Evolutionary conservation across 768 basidiomycete species (phyloP).

Genomic region (Infundibulicybe gibba): DNA sequence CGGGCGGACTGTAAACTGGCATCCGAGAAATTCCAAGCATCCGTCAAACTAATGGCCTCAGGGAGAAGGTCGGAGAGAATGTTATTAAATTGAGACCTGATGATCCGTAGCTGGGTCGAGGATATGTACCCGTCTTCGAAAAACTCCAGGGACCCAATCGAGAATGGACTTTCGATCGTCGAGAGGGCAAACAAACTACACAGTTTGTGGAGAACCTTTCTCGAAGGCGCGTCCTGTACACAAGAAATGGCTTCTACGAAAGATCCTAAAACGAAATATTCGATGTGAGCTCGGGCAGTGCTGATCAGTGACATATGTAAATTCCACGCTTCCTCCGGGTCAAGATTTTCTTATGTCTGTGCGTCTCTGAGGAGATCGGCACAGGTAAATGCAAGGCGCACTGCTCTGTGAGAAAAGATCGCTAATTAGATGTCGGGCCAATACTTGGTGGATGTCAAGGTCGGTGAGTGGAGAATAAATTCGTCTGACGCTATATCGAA

Average conservation of each 20-base stretch:
- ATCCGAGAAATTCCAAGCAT: slow-evolving; percentile 22
- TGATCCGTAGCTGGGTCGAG: slow-evolving; percentile 7
- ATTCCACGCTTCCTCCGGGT: slow-evolving; percentile 18
- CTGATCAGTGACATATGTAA: slow-evolving; percentile 16
- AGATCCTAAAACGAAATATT: slow-evolving; percentile 13
- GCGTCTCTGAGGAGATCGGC: slow-evolving; percentile 7
- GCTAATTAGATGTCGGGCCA: slow-evolving; percentile 15
- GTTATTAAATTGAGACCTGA: slow-evolving; percentile 8
- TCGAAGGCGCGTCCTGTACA: slow-evolving; percentile 5
- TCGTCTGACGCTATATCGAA: slow-evolving; percentile 13
- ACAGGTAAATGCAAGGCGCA: slow-evolving; percentile 12
- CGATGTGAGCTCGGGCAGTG: slow-evolving; percentile 20
- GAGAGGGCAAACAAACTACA: slow-evolving; percentile 19
- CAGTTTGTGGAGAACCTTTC: slow-evolving; percentile 9
- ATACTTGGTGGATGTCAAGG: slow-evolving; percentile 15
- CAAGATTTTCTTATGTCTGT: slow-evolving; percentile 4
- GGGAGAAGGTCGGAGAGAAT: slow-evolving; percentile 11
- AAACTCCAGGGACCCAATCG: slow-evolving; percentile 15
- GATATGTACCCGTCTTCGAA: slow-evolving; percentile 18
- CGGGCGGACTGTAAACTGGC: slow-evolving; percentile 17
- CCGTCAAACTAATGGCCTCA: slow-evolving; percentile 17
- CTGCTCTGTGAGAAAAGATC: slow-evolving; percentile 18
- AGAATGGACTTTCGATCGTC: slow-evolving; percentile 17
- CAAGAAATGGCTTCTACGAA: slow-evolving; percentile 11
- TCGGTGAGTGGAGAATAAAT: slow-evolving; percentile 11